Conservation (phyloP, 164 flowering plant genomes). For the Vitis rupestris region DNA sequence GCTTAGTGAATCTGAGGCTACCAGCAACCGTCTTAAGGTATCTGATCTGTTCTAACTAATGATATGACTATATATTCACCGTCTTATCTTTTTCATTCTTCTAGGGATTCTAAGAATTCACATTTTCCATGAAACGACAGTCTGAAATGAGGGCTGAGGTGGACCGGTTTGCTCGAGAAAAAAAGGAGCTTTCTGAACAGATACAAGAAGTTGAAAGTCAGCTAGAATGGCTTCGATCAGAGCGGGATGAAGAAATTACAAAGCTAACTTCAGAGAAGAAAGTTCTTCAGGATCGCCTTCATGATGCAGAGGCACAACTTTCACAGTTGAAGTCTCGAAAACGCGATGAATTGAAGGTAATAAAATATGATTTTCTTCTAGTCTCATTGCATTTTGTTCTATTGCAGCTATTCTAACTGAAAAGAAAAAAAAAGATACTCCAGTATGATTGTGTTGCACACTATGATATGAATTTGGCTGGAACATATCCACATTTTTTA, state of each 20-base stretch:
- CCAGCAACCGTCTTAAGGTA: constrained; percentile 85
- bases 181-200: constrained; percentile 79
- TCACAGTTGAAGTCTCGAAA: constrained; percentile 87
- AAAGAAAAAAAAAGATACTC: neutral
- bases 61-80: neutral
- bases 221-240: constrained; percentile 91
- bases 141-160: constrained; percentile 82
- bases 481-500: neutral
- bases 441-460: neutral
- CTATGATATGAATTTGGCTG: neutral
- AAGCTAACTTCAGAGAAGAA: constrained; percentile 80
- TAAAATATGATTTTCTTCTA: neutral
- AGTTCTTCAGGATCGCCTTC: constrained; percentile 83
- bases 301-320: constrained; percentile 90
- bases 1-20: constrained; percentile 78
- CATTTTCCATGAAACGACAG: constrained; percentile 43
- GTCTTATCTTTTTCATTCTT: neutral
- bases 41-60: constrained; percentile 12
- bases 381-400: neutral
- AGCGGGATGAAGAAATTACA: constrained; percentile 76
- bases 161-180: constrained; percentile 86
- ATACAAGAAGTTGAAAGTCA: constrained; percentile 82
- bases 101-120: constrained; percentile 10
- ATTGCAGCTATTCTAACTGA: neutral
- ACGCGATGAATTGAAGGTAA: constrained; percentile 96